These are phyloP conservation scores for Zygoascus tannicola DNA, from an alignment of 805 yeast genomes.

Conservation along the genomic window DNA sequence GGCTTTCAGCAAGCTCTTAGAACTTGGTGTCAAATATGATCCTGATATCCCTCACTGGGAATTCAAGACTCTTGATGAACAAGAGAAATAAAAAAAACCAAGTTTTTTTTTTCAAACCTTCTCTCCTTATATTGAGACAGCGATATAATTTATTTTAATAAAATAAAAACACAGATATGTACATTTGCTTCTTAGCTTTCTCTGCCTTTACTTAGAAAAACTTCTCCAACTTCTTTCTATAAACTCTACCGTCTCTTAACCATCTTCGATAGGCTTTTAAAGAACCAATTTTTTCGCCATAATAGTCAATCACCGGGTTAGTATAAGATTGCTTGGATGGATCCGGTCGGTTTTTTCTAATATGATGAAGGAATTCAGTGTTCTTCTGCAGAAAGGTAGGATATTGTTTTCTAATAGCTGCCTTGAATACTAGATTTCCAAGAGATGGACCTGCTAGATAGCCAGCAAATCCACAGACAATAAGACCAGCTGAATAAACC, in stretches of 20 bases:
- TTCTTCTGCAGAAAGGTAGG: conserved; percentile 42
- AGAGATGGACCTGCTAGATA: conserved; percentile 73
- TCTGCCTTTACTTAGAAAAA: conserved; percentile 19
- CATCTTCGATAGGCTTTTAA: conserved; percentile 84
- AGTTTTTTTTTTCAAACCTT: too few relatives aligned
- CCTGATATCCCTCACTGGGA: conserved; percentile 24
- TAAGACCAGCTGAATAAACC: conserved; percentile 64
- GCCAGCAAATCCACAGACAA: conserved; percentile 67
- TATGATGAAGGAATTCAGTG: conserved; percentile 60
- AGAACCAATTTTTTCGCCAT: conserved; percentile 90
- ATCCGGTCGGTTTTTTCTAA: conserved; percentile 76
- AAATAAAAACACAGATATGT: not conserved
- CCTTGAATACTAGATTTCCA: conserved; percentile 61
- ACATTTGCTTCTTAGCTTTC: not conserved
- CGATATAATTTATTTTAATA: conserved; percentile 1
- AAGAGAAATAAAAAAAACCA: not conserved
- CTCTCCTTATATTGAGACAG: not conserved
- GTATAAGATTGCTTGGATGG: conserved; percentile 83
- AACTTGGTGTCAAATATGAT: conserved; percentile 52
- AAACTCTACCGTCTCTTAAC: conserved; percentile 92
- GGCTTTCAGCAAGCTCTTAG: conserved; percentile 58
- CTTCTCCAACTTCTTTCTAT: conserved; percentile 35
- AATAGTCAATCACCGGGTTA: conserved; percentile 97
- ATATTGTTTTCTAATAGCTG: conserved; percentile 21
- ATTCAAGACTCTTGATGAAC: conserved; percentile 16